phyloP scores from a whole-genome alignment of 352 stramenopile species.

The Bremia lactucae region DNA sequence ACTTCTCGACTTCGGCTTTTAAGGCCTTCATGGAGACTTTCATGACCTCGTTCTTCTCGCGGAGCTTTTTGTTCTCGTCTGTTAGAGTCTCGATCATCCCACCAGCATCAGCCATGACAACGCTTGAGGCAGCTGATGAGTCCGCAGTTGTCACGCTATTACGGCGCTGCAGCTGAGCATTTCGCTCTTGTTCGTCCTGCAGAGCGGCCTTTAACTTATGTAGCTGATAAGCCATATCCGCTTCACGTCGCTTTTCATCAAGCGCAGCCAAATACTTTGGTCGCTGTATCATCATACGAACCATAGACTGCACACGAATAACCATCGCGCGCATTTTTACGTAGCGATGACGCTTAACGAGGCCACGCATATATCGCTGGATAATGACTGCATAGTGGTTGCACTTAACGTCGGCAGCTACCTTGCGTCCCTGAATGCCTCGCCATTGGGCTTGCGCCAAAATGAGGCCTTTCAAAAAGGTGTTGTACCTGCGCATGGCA shows the following conservation, averaged over 20 bases:
- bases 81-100: conserved; percentile 80
- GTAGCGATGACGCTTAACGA: conserved; percentile 56
- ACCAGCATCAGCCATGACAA: conserved; percentile 66
- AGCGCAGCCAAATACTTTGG: conserved; percentile 67
- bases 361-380: conserved; percentile 66
- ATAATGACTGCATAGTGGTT: conserved; percentile 80
- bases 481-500: conserved; percentile 77
- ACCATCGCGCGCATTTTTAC: conserved; percentile 55
- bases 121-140: conserved; percentile 37
- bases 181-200: conserved; percentile 68
- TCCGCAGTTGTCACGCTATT: conserved; percentile 32
- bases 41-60: conserved; percentile 68
- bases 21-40: conserved; percentile 47
- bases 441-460: conserved; percentile 56
- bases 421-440: conserved; percentile 52
- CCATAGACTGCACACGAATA: conserved; percentile 64
- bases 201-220: conserved; percentile 68
- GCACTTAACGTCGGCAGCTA: conserved; percentile 65
- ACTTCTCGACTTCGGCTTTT: conserved; percentile 62
- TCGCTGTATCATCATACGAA: conserved; percentile 75
- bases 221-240: conserved; percentile 81
- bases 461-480: conserved; percentile 58
- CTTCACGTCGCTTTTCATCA: conserved; percentile 72
- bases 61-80: conserved; percentile 67
- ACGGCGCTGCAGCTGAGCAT: conserved; percentile 53